Conservation (phyloP, 768 basidiomycete genomes). For the Rhizopogon roseolus region DNA sequence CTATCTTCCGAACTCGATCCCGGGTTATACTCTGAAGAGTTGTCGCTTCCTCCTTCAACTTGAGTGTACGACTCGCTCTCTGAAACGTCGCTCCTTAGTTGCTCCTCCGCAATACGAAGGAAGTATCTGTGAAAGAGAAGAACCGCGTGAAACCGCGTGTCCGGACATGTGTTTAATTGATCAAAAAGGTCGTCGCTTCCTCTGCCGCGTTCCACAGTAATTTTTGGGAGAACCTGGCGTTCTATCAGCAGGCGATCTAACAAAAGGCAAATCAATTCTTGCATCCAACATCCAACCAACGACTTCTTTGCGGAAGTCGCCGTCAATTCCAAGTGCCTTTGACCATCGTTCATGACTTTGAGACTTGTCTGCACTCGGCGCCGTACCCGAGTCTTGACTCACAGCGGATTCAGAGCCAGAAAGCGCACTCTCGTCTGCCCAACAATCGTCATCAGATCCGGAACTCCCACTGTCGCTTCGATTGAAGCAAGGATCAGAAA, state of each 20-base stretch:
- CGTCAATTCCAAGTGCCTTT: slow-evolving; percentile 25
- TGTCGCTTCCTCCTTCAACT: not conserved
- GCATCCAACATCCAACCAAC: slow-evolving; percentile 47
- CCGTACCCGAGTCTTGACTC: not conserved
- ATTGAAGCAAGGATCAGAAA: not conserved
- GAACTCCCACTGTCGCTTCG: slow-evolving; percentile 8
- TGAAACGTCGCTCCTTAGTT: not conserved
- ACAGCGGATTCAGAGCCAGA: slow-evolving; percentile 17
- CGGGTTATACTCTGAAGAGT: not conserved
- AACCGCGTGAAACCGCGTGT: slow-evolving; percentile 64
- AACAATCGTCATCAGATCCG: slow-evolving; percentile 9
- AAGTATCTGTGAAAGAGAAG: slow-evolving; percentile 59
- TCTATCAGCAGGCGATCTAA: not conserved
- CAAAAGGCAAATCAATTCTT: not conserved
- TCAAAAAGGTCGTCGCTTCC: slow-evolving; percentile 32
- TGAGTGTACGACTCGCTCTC: not conserved
- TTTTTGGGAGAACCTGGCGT: not conserved
- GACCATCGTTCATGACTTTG: slow-evolving; percentile 10
- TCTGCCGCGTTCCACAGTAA: not conserved
- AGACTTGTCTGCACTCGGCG: not conserved
- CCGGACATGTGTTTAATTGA: slow-evolving; percentile 47
- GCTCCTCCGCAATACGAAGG: slow-evolving; percentile 27
- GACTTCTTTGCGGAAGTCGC: slow-evolving; percentile 28
- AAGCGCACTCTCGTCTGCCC: slow-evolving; percentile 14
- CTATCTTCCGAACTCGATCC: not conserved